phyloP scores from a whole-genome alignment of 805 yeast genomes.

The Yamadazyma kitorensis region DNA sequence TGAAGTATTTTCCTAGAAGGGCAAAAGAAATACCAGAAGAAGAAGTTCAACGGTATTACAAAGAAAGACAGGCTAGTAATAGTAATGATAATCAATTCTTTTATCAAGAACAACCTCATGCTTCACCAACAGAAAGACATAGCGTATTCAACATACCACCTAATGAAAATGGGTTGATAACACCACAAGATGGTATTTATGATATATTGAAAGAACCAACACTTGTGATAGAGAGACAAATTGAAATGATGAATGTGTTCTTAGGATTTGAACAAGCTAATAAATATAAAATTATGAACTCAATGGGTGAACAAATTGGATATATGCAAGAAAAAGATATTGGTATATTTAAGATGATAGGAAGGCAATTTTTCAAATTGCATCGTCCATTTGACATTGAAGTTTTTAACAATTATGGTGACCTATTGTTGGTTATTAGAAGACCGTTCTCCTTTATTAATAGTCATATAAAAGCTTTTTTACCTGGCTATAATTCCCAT shows the following conservation, averaged over 20 bases:
- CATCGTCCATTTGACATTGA: constrained; percentile 86
- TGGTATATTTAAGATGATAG: constrained; percentile 63
- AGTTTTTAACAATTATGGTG: constrained; percentile 62
- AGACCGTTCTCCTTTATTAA: constrained; percentile 88
- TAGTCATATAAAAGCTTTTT: constrained; percentile 73
- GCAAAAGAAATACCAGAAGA: constrained; percentile 35
- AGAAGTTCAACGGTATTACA: constrained; percentile 25
- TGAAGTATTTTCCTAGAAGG: constrained; percentile 12
- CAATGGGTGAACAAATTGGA: constrained; percentile 73
- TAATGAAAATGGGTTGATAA: constrained; percentile 50
- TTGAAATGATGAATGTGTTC: constrained; percentile 84
- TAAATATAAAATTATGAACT: constrained; percentile 68
- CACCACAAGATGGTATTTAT: constrained; percentile 57
- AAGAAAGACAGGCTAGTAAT: constrained; percentile 12
- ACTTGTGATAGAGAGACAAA: constrained; percentile 79
- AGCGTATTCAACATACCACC: constrained; percentile 36
- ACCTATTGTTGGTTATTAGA: constrained; percentile 59
- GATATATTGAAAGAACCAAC: constrained; percentile 74
- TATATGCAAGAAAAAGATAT: constrained; percentile 79
- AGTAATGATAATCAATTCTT: constrained; percentile 16
- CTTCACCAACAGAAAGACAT: constrained; percentile 28
- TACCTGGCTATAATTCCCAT: constrained; percentile 50
- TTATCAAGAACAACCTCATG: constrained; percentile 15
- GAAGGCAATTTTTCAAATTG: constrained; percentile 77
- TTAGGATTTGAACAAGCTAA: constrained; percentile 93